phyloP scores from a whole-genome alignment of 179 eudicot genomes.

The Beta macrorhiza region DNA sequence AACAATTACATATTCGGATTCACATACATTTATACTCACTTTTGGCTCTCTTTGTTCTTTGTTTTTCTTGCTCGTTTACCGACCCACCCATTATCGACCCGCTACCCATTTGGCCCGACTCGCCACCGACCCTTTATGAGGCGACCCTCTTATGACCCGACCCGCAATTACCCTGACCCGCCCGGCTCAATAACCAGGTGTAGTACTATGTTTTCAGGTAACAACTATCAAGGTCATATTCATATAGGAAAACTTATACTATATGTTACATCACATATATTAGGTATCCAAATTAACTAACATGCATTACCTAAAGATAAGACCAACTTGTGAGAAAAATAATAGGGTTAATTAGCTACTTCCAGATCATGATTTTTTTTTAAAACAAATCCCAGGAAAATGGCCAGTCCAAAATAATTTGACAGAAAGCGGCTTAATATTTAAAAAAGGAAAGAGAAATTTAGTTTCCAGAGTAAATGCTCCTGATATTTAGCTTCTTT shows the following conservation, averaged over 20 bases:
- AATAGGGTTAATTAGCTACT: neutral
- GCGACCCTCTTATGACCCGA: no score
- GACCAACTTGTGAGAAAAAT: neutral
- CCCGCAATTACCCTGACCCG: no score
- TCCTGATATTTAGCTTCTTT: neutral
- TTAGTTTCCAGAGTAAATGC: neutral
- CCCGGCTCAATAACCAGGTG: no score
- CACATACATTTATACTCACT: no score
- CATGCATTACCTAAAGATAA: constrained; percentile 1
- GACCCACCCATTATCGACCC: no score
- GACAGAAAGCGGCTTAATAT: neutral
- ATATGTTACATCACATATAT: neutral
- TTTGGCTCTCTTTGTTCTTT: no score
- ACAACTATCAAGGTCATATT: constrained; percentile 18
- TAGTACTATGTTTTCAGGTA: constrained; percentile 8
- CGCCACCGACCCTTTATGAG: no score
- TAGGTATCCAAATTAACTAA: neutral
- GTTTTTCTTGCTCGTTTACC: no score
- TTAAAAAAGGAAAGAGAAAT: neutral
- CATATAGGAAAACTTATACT: neutral
- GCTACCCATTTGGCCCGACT: no score
- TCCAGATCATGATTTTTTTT: neutral
- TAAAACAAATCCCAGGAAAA: neutral
- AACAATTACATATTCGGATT: no score
- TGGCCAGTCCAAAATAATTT: neutral